Percentiles rank a stretch among this genome's conserved stretches.
phyloP scores from a whole-genome alignment of 2,329 filamentous ascomycete species.

The Botrytis porri region DNA sequence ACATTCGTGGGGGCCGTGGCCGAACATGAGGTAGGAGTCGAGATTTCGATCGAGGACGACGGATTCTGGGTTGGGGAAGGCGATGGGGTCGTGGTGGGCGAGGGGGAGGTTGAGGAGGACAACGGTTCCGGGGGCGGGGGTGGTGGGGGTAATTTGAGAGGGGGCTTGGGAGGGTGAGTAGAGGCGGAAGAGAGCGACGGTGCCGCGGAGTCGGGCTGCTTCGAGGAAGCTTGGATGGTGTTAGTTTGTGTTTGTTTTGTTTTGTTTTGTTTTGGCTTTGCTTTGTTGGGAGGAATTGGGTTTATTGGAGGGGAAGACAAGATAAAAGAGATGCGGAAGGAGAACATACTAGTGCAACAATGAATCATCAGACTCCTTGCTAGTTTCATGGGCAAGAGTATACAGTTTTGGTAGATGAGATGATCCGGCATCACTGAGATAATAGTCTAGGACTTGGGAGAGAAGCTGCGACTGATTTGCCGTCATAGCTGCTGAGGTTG shows the following conservation, averaged over 20 bases:
- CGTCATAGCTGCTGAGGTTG: slow-evolving; percentile 63
- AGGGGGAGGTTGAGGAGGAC: slow-evolving; percentile 61
- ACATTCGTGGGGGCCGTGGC: slow-evolving; percentile 58
- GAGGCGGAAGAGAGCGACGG: slow-evolving; percentile 56
- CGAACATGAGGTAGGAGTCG: slow-evolving; percentile 62
- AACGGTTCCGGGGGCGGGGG: slow-evolving; percentile 53
- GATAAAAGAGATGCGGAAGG: neutral
- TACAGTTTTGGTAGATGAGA: slow-evolving; percentile 59
- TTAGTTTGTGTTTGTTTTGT: neutral
- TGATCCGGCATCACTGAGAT: slow-evolving; percentile 55
- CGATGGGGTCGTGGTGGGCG: slow-evolving; percentile 52
- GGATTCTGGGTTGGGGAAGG: slow-evolving; percentile 58
- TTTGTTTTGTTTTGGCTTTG: too few species aligned
- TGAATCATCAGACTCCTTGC: slow-evolving; percentile 56
- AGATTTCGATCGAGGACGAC: slow-evolving; percentile 62
- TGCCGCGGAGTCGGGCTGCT: slow-evolving; percentile 64
- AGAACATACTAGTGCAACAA: slow-evolving; percentile 54
- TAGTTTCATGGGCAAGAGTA: slow-evolving; percentile 53
- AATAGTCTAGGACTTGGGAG: slow-evolving; percentile 70
- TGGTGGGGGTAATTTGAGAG: slow-evolving; percentile 42
- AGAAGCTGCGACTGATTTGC: slow-evolving; percentile 72
- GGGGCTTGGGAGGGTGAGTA: neutral
- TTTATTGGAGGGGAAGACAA: neutral
- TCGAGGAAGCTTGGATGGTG: slow-evolving; percentile 55
- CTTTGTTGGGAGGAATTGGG: neutral